Base-by-base conservation (phyloP, 139 green algal species). In the Trebouxia sp. region DNA sequence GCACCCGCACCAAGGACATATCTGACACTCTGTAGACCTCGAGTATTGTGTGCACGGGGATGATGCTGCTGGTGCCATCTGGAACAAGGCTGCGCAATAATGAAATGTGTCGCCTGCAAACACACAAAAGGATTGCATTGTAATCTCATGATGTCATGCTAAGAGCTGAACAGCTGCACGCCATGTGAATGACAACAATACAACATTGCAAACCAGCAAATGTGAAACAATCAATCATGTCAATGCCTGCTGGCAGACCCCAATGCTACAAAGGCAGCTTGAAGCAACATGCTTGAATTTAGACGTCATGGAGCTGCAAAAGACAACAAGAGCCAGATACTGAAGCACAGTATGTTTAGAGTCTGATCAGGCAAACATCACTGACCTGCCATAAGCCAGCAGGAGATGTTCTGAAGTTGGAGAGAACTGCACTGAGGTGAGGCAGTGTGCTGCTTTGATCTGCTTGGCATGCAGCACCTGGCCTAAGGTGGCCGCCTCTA, bases 381-480 rank as follows among this genome's bases (percentile, higher is more conserved):
- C 30, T 22, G 48, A 85, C 82, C 82, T 88, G 41, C 95, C 95
- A 81, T 98, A 98, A 4, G 95, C 93, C 38, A 98, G 84, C 62
- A 98, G 87, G 47, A 98, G 70, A 80, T 97, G 94, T 55, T 88
- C 58, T 1, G 85, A 91, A 5, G 89, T 90, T 50, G 95, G 95
- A 9, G 90, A 95, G 82, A 97, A 95, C 87, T 98, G 95, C 22
- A 98, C 89, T 62, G 84, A 93, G n/a, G 95, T 98, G 45, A 98
- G 88, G 90, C 95, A 98, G 88, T 98, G 95, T 9, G 94, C 95
- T 9, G 95, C 95, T n/a, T 84, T 86, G n/a, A 98, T 87, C 39
- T 81, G 86, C 65, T 86, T 79, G 30, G 90, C 88, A 6, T 76
- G 47, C 66, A 95, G 66, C 32, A 94, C 82, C 32, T 83, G 22